Evolutionary conservation across 768 basidiomycete genomes (phyloP), one percentile per base, ranked within the genome.

Genomic region (Coprinellus aureogranulatus): DNA sequence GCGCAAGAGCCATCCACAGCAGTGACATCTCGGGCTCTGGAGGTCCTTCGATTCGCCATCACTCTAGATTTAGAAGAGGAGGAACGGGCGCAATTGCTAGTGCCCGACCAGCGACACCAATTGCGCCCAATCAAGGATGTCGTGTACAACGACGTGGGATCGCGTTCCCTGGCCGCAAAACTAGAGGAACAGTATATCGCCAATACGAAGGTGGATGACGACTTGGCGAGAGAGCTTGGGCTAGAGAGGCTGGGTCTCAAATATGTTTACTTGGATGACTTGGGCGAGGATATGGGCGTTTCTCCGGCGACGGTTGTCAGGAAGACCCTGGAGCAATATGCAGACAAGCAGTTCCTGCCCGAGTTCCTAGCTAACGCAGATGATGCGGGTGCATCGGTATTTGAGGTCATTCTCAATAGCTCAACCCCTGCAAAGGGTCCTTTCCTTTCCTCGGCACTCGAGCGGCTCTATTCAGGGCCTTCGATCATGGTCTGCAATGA

Each of bases 311-410:
- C 72, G 0, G 75, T 77, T 1, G 81, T 84, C 16, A 65, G 67
- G 3, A 75, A 75, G 14, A 74, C 73, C 0, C 65, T 84, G 11
- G 65, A 61, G 18, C 70, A 77, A 22, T 83, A 83, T 50, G 70
- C 70, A 5, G 69, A 71, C 6, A 68, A 70, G 6, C 78, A 82
- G 53, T 71, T 81, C 10, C 64, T 77, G 34, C 74, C 72, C 2
- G 82, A 84, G 56, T 82, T 82, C 60, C 57, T 84, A 5, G 83
- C 83, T 0, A 84, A 84, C 56, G 82, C 82, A 1, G 69, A 70
- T 4, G 83, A 84, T 61, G 82, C 82, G 0, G 65, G 65, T 10
- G 82, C 82, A 0, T 74, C 70, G 2, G 61, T 66, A n/a, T 80
- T 83, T 58, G 62, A 67, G 2, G 61, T 82, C 20, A 57, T 79